Conservation (phyloP, 371 early-diverging fungal genomes). For the Mortierella sp. region DNA sequence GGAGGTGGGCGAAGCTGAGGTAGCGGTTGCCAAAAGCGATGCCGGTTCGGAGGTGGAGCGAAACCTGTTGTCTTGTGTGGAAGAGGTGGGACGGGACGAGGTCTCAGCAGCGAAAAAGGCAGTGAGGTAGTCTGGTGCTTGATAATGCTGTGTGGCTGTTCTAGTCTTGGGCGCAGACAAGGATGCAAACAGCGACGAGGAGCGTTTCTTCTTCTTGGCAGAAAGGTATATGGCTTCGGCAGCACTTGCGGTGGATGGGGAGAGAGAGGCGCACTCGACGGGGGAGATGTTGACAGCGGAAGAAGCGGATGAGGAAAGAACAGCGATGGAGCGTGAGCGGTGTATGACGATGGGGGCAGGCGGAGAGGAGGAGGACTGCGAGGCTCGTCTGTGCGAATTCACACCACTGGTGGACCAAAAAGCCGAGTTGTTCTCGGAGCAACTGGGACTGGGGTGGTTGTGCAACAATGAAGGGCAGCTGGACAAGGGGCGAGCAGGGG, state of each 20-base stretch:
- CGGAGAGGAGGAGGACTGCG: background rate
- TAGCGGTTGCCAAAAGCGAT: background rate
- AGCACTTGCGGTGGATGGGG: conserved; percentile 29
- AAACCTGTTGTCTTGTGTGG: conserved; percentile 28
- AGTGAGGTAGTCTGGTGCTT: conserved; percentile 48
- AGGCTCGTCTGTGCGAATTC: background rate
- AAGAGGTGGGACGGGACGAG: conserved; percentile 1
- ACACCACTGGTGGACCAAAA: background rate
- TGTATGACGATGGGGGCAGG: conserved; percentile 25
- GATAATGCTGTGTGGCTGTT: conserved; percentile 5
- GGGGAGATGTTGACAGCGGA: conserved; percentile 46
- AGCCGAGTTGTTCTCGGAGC: background rate
- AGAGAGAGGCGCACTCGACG: conserved; percentile 48
- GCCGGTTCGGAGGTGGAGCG: conserved; percentile 15
- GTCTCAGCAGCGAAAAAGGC: conserved; percentile 43
- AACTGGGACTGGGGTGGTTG: background rate
- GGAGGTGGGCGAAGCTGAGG: background rate
- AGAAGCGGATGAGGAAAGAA: conserved; percentile 12
- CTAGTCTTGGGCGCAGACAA: conserved; percentile 12
- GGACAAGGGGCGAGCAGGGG: background rate
- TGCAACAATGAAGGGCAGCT: conserved; percentile 3
- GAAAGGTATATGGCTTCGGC: conserved; percentile 32
- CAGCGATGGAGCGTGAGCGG: conserved; percentile 33
- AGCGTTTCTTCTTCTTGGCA: conserved; percentile 9
- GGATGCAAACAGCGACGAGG: conserved; percentile 29